Conservation (phyloP, 805 yeast genomes). For the Saccharomyces paradoxus region DNA sequence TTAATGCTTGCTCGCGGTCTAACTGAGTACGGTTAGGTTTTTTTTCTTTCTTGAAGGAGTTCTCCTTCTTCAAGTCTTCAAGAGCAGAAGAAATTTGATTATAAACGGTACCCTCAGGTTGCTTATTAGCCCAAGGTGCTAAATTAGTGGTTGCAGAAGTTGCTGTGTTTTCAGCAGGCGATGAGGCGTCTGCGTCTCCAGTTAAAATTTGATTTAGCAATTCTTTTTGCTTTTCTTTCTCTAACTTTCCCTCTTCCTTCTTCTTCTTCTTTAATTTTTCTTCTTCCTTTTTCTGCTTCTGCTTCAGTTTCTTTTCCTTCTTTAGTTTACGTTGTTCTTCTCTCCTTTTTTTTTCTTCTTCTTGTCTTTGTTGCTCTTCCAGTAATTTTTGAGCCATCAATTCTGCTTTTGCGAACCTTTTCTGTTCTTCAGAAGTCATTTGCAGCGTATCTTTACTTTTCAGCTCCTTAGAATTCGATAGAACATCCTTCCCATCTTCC, state of each 20-base stretch:
- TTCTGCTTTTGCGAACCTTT: neutral
- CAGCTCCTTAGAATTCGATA: neutral
- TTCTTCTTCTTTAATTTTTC: conserved; percentile 1
- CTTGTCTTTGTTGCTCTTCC: conserved; percentile 6
- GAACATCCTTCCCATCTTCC: conserved; percentile 1
- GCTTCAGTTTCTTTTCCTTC: conserved; percentile 11
- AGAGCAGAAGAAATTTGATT: neutral
- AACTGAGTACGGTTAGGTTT: neutral
- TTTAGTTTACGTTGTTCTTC: conserved; percentile 4
- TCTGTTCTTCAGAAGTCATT: neutral
- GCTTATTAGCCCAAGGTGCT: conserved; percentile 28
- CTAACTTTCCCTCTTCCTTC: conserved; percentile 1
- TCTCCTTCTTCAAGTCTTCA: neutral
- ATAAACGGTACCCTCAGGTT: neutral
- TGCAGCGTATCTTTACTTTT: neutral
- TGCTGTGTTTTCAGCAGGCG: neutral
- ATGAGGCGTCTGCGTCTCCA: neutral
- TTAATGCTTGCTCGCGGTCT: neutral
- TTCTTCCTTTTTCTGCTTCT: conserved; percentile 7
- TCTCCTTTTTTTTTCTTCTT: conserved; percentile 5
- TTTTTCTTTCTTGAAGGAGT: neutral
- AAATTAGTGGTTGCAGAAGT: conserved; percentile 4
- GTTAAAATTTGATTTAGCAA: neutral
- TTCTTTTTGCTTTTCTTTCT: conserved; percentile 1
- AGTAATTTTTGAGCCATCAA: neutral